Conservation (phyloP, 202 grass and related monocot genomes). For the Cymbopogon flexuosus region DNA sequence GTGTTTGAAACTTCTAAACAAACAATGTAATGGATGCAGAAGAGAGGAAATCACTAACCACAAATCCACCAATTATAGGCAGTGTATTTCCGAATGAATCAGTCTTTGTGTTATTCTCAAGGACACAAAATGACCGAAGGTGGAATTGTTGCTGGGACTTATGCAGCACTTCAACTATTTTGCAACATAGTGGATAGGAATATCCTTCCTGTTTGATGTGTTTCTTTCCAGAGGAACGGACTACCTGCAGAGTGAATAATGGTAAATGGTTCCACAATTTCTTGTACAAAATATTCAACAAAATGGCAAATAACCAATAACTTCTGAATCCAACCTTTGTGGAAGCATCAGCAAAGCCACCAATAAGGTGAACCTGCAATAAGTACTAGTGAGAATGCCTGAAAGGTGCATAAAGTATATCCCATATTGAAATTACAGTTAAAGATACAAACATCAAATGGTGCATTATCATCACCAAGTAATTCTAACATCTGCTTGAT, state of each 20-base stretch:
- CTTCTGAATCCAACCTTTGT: conserved; percentile 45
- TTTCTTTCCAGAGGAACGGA: conserved; percentile 39
- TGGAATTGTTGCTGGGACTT: conserved; percentile 55
- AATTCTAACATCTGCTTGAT: conserved; percentile 73
- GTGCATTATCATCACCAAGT: conserved; percentile 53
- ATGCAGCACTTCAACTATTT: conserved; percentile 68
- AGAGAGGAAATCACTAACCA: conserved; percentile 44
- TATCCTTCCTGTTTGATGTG: conserved; percentile 47
- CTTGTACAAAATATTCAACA: not conserved
- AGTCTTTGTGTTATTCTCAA: conserved; percentile 59
- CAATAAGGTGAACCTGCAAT: conserved; percentile 74
- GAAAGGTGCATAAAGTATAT: conserved; percentile 10
- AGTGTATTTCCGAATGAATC: conserved; percentile 54
- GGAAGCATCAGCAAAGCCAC: conserved; percentile 70
- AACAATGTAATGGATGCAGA: conserved; percentile 18
- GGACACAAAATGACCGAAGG: conserved; percentile 61
- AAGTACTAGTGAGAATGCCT: conserved; percentile 28
- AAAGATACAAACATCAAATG: conserved; percentile 82
- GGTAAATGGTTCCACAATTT: conserved; percentile 9
- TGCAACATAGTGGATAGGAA: conserved; percentile 71
- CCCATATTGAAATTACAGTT: not conserved
- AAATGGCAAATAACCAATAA: not conserved
- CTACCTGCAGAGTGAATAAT: conserved; percentile 31
- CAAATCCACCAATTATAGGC: conserved; percentile 67
- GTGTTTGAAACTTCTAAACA: not conserved